Evolutionary conservation across 257 asterid species (phyloP).

Genomic region (Euphrasia confusa): DNA sequence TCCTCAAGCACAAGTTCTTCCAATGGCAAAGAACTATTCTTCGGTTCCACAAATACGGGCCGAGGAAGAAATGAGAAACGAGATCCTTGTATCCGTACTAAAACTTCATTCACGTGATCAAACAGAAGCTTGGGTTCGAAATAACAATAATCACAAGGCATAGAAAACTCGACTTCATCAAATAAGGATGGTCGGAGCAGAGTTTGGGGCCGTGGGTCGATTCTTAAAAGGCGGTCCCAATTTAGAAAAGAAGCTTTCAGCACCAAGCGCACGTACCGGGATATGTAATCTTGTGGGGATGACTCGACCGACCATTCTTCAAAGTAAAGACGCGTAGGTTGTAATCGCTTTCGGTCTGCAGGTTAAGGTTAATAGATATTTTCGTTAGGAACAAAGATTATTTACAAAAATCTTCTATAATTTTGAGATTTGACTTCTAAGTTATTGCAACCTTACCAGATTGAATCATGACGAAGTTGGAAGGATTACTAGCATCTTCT

Average conservation of each 20-base stretch:
- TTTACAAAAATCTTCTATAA: too few relatives aligned
- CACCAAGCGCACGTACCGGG: slow-evolving; percentile 36
- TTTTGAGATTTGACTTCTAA: background rate
- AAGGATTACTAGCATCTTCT: slow-evolving; percentile 41
- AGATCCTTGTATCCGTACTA: slow-evolving; percentile 29
- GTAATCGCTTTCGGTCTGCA: slow-evolving; percentile 33
- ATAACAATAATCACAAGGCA: slow-evolving; percentile 21
- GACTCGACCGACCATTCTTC: slow-evolving; percentile 34
- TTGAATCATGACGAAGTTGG: slow-evolving; percentile 18
- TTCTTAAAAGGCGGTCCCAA: slow-evolving; percentile 37
- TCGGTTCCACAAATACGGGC: slow-evolving; percentile 38
- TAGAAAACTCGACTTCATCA: slow-evolving; percentile 29
- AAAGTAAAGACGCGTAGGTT: slow-evolving; percentile 43
- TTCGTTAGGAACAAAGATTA: too few relatives aligned
- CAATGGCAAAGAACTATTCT: slow-evolving; percentile 25
- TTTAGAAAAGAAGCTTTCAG: slow-evolving; percentile 36
- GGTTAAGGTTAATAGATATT: background rate
- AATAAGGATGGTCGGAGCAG: slow-evolving; percentile 33
- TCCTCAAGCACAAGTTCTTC: slow-evolving; percentile 45
- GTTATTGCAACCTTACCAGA: slow-evolving; percentile 30
- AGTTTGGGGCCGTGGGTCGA: slow-evolving; percentile 29
- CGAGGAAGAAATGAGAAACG: slow-evolving; percentile 31
- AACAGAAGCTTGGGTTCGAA: slow-evolving; percentile 47
- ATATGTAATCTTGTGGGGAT: slow-evolving; percentile 31
- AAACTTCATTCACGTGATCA: slow-evolving; percentile 53